Evolutionary conservation across 202 grass and related monocot genomes (phyloP).

Genomic region (Panicum virgatum): DNA sequence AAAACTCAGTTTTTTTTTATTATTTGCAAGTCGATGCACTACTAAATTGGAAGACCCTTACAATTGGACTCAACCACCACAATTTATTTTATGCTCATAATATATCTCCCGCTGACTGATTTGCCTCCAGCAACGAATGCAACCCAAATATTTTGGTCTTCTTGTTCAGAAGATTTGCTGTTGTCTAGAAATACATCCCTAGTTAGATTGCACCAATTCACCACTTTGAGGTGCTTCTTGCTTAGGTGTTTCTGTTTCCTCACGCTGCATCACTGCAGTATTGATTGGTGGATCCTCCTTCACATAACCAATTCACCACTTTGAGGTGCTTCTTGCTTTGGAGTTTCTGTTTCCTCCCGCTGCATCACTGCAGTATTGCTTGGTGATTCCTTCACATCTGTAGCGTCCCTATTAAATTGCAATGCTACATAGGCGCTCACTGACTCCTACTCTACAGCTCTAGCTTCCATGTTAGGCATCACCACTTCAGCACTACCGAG

Average conservation of each 20-base stretch:
- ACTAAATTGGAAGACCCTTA: not conserved
- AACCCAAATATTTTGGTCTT: not conserved
- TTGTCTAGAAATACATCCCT: slow-evolving; percentile 10
- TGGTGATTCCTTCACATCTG: slow-evolving; percentile 2
- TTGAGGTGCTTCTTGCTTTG: slow-evolving; percentile 14
- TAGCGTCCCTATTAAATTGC: slow-evolving; percentile 22
- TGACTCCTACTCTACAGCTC: not conserved
- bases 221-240: slow-evolving; percentile 16
- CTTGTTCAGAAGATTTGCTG: not conserved
- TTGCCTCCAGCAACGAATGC: slow-evolving; percentile 17
- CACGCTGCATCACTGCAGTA: not conserved
- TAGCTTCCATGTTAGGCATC: not conserved
- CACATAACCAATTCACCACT: slow-evolving; percentile 20
- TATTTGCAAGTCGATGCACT: not conserved
- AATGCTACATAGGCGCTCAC: not conserved
- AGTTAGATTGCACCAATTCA: slow-evolving; percentile 22
- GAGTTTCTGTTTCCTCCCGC: not conserved
- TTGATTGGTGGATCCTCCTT: slow-evolving; percentile 5
- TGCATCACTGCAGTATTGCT: not conserved
- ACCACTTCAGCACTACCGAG: not conserved
- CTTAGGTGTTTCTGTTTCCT: not conserved
- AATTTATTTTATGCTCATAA: slow-evolving; percentile 34
- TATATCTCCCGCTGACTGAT: not conserved
- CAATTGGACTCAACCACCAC: slow-evolving; percentile 17
- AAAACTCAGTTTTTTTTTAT: not conserved